phyloP scores from a whole-genome alignment of 2,329 filamentous ascomycete genomes.

The Cladosporium phlei region DNA sequence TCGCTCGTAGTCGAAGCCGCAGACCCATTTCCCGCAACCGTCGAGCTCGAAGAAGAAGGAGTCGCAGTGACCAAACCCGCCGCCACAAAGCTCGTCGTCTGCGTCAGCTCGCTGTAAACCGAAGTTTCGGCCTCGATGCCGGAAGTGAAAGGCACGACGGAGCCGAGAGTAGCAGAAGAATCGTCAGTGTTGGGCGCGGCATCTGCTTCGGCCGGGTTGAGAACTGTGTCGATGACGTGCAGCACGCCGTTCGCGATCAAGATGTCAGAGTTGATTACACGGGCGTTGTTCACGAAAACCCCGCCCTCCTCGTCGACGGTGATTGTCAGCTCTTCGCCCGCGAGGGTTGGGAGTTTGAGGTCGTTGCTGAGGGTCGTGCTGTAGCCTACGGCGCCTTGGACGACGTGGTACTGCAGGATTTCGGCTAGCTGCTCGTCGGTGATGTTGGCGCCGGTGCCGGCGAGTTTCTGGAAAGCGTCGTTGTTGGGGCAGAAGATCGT shows the following conservation, averaged over 20 bases:
- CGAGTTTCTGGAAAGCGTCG: constrained; percentile 53
- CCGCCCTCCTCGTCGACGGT: constrained; percentile 30
- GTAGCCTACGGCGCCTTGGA: constrained; percentile 53
- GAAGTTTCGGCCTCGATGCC: neutral
- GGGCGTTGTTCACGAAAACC: constrained; percentile 43
- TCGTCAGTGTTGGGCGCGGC: constrained; percentile 2
- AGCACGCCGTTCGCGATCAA: constrained; percentile 44
- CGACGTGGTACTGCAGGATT: constrained; percentile 61
- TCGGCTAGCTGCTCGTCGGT: constrained; percentile 17
- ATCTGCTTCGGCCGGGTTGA: constrained; percentile 1
- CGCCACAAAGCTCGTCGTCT: constrained; percentile 9
- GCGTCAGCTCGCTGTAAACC: constrained; percentile 6
- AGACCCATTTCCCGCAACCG: neutral
- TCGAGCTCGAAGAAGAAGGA: neutral
- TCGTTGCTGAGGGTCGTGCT: constrained; percentile 37
- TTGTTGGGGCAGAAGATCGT: constrained; percentile 62
- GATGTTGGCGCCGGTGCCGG: constrained; percentile 42
- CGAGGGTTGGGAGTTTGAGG: constrained; percentile 33
- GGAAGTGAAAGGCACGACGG: constrained; percentile 4
- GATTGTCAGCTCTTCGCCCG: constrained; percentile 38
- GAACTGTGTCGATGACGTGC: constrained; percentile 42
- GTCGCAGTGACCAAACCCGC: neutral
- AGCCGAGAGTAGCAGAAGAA: neutral
- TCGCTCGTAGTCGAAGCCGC: constrained; percentile 3
- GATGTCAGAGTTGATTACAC: constrained; percentile 40